A percentile compares a stretch with the other conserved stretches of the same genome.
phyloP scores from a whole-genome alignment of 2,329 filamentous ascomycete genomes.

The Neocucurbitaria cava region DNA sequence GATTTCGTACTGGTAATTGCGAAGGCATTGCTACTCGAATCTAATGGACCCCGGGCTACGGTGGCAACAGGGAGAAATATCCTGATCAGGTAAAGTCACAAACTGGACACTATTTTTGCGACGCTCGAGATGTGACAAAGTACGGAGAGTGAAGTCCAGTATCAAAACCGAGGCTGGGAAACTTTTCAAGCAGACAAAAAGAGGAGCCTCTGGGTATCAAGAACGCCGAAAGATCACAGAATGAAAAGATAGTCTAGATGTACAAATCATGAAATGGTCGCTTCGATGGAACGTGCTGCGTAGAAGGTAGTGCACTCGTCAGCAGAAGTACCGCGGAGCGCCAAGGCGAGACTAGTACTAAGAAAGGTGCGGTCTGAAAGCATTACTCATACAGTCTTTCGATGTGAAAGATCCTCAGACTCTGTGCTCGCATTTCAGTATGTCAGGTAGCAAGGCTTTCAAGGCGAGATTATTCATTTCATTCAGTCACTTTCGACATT shows the following conservation, averaged over 20 bases:
- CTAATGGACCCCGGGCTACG: background rate
- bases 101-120: background rate
- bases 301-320: background rate
- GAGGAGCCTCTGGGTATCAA: background rate
- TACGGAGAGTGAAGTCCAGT: background rate
- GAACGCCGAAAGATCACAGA: background rate
- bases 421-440: too few relatives aligned
- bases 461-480: background rate
- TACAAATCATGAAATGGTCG: background rate
- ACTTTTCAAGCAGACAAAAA: background rate
- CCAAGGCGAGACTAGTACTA: background rate
- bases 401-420: too few relatives aligned
- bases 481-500: background rate
- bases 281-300: background rate
- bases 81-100: background rate
- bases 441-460: too few relatives aligned
- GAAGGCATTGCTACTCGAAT: conserved; percentile 26
- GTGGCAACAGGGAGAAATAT: background rate
- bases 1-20: conserved; percentile 79
- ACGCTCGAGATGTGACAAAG: background rate
- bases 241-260: background rate
- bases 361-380: background rate
- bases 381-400: background rate
- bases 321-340: background rate
- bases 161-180: background rate